Conservation (phyloP, 1,139 yeast species). For the Diutina rugosa region DNA sequence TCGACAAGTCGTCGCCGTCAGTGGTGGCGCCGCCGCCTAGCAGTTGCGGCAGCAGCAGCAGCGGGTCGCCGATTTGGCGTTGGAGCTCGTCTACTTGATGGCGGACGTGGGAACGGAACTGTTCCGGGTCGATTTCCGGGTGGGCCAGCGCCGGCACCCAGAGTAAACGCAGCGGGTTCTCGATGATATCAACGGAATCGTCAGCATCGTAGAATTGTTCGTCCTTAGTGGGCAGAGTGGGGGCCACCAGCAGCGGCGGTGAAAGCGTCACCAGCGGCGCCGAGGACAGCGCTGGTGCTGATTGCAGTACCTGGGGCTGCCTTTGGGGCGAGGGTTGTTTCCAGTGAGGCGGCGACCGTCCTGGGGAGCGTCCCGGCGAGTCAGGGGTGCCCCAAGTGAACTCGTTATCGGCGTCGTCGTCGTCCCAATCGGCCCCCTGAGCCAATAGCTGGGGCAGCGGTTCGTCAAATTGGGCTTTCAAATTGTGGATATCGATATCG, state of each 20-base stretch:
- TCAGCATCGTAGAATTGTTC: not conserved
- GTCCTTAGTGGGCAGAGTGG: not conserved
- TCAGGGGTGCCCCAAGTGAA: constrained; percentile 1
- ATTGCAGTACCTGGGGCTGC: no score
- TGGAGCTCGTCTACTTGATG: constrained; percentile 66
- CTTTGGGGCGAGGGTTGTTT: not conserved
- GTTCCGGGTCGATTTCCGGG: constrained; percentile 89
- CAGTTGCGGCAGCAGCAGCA: constrained; percentile 1
- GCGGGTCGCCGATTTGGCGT: constrained; percentile 17
- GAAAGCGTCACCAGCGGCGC: not conserved
- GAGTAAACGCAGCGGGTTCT: constrained; percentile 18
- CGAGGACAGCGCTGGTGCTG: not conserved
- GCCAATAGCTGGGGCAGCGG: not conserved
- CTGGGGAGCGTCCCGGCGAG: not conserved
- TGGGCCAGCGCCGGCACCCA: constrained; percentile 97
- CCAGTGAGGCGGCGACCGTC: not conserved
- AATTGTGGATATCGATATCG: constrained; percentile 16
- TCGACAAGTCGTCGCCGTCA: not conserved
- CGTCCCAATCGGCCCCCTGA: not conserved
- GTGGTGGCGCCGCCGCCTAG: not conserved
- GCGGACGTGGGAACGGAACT: constrained; percentile 72
- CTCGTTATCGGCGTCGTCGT: constrained; percentile 1
- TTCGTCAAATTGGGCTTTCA: constrained; percentile 1
- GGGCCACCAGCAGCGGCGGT: not conserved
- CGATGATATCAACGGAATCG: not conserved